These are phyloP conservation scores for Nannochloropsis oceanica DNA, from an alignment of 108 stramenopile genomes.

Conservation along the genomic window DNA sequence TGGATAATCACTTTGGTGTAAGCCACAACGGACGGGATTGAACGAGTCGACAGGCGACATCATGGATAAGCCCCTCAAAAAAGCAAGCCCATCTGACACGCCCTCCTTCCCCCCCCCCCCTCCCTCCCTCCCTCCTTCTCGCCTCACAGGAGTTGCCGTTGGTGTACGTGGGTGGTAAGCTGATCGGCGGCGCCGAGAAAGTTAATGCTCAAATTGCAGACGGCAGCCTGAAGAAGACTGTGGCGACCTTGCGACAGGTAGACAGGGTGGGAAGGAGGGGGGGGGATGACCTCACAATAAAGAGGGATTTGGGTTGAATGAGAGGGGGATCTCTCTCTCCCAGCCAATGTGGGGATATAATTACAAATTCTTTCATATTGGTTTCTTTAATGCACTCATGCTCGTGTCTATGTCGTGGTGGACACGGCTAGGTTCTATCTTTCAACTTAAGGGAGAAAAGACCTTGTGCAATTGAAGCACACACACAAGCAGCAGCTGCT, in stretches of 20 bases:
- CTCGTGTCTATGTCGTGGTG: no score
- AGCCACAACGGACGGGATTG: no score
- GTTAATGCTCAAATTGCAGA: background rate
- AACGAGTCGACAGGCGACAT: no score
- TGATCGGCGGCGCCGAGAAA: background rate
- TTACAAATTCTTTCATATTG: no score
- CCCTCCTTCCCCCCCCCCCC: background rate
- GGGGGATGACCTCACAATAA: background rate
- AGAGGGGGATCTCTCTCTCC: constrained; percentile 4
- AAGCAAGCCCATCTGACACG: no score
- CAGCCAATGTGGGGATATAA: no score
- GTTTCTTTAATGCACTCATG: no score
- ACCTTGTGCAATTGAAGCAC: background rate
- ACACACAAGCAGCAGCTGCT: background rate
- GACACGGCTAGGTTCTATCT: background rate
- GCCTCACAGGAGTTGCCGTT: background rate
- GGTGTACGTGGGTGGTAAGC: background rate
- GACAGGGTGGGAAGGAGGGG: background rate
- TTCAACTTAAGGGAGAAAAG: background rate
- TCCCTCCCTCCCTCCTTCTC: background rate
- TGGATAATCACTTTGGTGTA: no score
- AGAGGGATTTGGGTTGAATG: background rate
- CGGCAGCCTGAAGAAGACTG: background rate
- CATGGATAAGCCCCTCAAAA: no score
- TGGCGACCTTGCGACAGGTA: background rate